Percentiles rank a stretch among this genome's conserved stretches.
Conservation (phyloP, 805 yeast species). For the Debaryomyces prosopidis region DNA sequence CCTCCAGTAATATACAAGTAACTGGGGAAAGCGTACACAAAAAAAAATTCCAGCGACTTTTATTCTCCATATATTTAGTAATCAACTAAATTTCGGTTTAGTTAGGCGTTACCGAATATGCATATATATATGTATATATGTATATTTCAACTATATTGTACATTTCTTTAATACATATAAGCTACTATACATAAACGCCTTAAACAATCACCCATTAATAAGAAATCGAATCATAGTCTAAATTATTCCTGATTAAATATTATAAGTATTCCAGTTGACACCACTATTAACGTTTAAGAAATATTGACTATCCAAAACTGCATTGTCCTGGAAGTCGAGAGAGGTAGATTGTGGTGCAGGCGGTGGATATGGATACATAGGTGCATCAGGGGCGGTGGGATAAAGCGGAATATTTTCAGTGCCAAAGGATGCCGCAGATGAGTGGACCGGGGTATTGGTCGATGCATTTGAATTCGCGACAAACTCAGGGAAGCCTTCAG, state of each 20-base stretch:
- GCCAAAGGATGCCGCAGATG: background rate
- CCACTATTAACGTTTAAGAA: conserved; percentile 10
- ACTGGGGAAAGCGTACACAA: background rate
- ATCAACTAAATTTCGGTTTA: no score
- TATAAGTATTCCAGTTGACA: conserved; percentile 6
- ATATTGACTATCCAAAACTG: conserved; percentile 6
- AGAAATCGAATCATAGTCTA: no score
- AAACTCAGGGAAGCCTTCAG: background rate
- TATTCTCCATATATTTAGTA: no score
- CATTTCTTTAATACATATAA: no score
- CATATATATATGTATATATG: no score
- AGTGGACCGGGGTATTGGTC: background rate
- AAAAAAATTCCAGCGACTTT: background rate
- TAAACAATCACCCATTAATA: no score
- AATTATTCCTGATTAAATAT: background rate
- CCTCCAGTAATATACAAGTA: background rate
- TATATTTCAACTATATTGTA: no score
- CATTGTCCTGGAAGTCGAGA: background rate
- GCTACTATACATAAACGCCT: no score
- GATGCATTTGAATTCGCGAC: background rate
- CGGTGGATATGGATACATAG: background rate
- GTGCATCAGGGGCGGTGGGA: background rate
- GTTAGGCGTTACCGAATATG: no score
- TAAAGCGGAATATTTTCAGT: background rate
- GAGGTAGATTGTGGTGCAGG: background rate